Evolutionary conservation across 768 basidiomycete species (phyloP), one percentile per base, ranked within the genome.

Genomic region (Tricholoma flavovirens): DNA sequence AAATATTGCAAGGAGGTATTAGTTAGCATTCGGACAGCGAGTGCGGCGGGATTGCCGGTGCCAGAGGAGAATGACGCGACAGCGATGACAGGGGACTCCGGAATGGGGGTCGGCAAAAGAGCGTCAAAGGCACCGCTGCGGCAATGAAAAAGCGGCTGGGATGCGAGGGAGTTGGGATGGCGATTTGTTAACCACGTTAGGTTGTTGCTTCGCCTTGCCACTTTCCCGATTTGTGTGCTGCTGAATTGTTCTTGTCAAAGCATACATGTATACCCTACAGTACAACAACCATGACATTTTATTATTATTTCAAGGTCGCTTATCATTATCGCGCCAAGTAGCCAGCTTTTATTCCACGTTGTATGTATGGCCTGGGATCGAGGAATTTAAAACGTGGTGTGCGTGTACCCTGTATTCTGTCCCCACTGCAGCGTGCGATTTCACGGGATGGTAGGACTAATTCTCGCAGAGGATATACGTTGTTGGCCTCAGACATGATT

Each of bases 1-100:
- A 86, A 86, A 70, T 94, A 90, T 69, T 90, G 87, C 75, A 87
- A 86, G 66, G 92, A 94, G 67, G 88, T 94, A 32, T 76, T 94
- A 49, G 69, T 78, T 54, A 86, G 83, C 58, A 91, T 91, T 60
- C 75, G 77, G 53, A 81, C 78, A 51, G 86, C 84, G 43, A 85
- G 80, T 62, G 77, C 71, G 2, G 69, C 69, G 24, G 73, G 70
- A 21, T 60, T 61, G 9, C 60, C 64, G 11, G 64, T 59, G 14
- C 58, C 67, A 3, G 70, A 68, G 54, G 71, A 66, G 54, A 59
- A 24, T 6, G 63, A 62, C 12, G 42, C 35, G 21, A 36, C 33
- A 8, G 40, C 55, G 29, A 53, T 55, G 22, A 35, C 56, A 5
- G 33, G 7, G 9, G 51, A 45, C 22, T 19, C 53, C 1, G 46